Base-by-base conservation (phyloP, 192 early-diverging fungal species). In the Cladochytrium replicatum region DNA sequence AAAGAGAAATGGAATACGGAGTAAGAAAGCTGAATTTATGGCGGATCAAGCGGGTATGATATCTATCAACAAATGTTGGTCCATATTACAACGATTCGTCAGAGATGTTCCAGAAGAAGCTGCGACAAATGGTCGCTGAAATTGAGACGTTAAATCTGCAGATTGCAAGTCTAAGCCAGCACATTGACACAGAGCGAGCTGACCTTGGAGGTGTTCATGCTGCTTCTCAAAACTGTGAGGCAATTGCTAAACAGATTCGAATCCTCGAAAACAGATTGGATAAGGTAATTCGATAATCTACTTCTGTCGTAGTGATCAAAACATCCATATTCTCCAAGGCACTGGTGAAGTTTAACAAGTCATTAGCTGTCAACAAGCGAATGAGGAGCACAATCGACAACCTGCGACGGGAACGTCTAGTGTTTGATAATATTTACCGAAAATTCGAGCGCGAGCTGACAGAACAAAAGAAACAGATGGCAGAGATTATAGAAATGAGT, bases 381-480 rank as follows among this genome's bases (percentile, higher is more conserved):
- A 34, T 77, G 37, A 50, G 77, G 4, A 43, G 51, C 2, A 57
- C 57, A 4, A 77, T 80, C 22, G 77, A 80, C 50, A 72, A 74
- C 47, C 49, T 80, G 28, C 53, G 73, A 22, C 51, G 77, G 8
- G 77, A 80, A 45, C 52, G 77, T 15, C 52, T 71, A 1, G 74
- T 76, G 30, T 80, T 77, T 61, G 77, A 80, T 50, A 74, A 68
- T 41, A 68, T 77, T 31, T 77, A 74, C 34, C 52, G 59, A 25
- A 80, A 77, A 48, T 77, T 73, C 49, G 74, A 80, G 55, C 43
- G 48, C 41, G 77, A 76, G 48, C 46, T 80, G 26, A 50, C 57
- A 43, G 71, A 76, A 43, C 71, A 74, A 52, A 80, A 80, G 53
- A 77, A 74, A 47, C 50, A 57, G 23, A 80, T 80, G 77, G 74